A percentile compares a stretch with the other conserved stretches of the same genome.
These are phyloP conservation scores for Lasiosphaeris hirsuta DNA, from an alignment of 495 filamentous ascomycete genomes.

Conservation along the genomic window DNA sequence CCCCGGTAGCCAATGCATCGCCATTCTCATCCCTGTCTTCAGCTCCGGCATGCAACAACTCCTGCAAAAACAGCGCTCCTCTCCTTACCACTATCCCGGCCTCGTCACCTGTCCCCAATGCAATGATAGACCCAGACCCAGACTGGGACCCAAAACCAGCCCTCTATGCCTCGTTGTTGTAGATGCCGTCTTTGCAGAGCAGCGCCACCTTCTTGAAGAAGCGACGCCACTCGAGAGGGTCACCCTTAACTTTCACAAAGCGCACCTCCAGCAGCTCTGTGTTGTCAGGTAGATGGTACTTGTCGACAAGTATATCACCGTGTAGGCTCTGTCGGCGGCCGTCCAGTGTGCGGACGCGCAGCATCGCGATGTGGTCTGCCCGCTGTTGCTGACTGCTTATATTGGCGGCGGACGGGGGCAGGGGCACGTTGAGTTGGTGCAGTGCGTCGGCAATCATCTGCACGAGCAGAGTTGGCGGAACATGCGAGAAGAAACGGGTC, in stretches of 20 bases:
- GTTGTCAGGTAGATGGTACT: constrained; percentile 42
- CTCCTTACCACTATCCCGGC: no score
- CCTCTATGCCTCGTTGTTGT: constrained; percentile 45
- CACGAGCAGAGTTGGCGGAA: constrained; percentile 72
- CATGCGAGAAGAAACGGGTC: constrained; percentile 85
- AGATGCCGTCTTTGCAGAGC: constrained; percentile 78
- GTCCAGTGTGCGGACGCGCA: constrained; percentile 75
- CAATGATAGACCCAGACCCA: no score
- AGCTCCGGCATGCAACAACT: no score
- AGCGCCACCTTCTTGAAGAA: constrained; percentile 93
- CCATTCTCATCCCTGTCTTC: no score
- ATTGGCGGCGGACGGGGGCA: constrained; percentile 44
- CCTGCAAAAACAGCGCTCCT: background rate
- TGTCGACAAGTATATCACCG: constrained; percentile 80
- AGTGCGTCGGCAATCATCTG: constrained; percentile 76
- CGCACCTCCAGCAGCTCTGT: constrained; percentile 72
- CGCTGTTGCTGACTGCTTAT: constrained; percentile 17
- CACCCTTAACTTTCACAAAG: constrained; percentile 92
- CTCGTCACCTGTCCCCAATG: no score
- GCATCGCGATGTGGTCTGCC: constrained; percentile 53
- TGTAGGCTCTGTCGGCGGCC: constrained; percentile 73
- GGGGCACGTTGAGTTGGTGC: constrained; percentile 76
- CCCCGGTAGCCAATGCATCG: no score
- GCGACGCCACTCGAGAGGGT: constrained; percentile 93
- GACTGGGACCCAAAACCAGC: no score